Conservation (phyloP, 1,284 basidiomycete species). For the Trametes sp. region DNA sequence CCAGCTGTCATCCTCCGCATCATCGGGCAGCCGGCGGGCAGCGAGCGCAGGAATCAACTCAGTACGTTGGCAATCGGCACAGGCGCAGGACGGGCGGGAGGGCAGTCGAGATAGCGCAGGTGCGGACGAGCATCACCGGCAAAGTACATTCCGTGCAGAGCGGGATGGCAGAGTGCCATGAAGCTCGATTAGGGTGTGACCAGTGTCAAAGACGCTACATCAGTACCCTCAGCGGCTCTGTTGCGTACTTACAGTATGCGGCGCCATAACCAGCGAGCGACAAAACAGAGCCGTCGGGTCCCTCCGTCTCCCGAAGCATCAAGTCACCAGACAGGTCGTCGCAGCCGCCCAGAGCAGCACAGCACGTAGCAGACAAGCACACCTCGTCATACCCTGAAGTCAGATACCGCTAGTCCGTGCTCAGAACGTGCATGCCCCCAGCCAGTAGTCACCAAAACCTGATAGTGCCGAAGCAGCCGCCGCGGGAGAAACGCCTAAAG, state of each 20-base stretch:
- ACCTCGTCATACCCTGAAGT: background rate
- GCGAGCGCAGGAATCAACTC: background rate
- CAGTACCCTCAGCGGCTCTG: background rate
- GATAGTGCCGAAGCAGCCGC: background rate
- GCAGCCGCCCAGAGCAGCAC: background rate
- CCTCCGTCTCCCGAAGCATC: background rate
- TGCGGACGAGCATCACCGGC: background rate
- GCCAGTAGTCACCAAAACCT: background rate
- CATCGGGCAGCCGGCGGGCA: conserved; percentile 1
- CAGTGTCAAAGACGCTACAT: background rate
- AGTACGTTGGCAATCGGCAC: background rate
- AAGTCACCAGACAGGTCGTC: background rate
- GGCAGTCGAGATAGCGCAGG: background rate
- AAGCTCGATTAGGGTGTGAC: background rate
- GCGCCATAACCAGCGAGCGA: background rate
- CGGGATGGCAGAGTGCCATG: background rate
- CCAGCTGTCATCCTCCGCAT: conserved; percentile 16
- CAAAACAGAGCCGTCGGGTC: too few species aligned
- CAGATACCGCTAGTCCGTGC: background rate
- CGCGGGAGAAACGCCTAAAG: background rate
- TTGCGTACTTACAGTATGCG: background rate
- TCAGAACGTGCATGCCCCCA: conserved; percentile 4
- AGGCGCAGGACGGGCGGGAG: background rate
- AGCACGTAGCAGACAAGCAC: background rate
- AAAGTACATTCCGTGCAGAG: background rate